phyloP scores from a whole-genome alignment of 768 basidiomycete species.

The Neoboletus magnificus region DNA sequence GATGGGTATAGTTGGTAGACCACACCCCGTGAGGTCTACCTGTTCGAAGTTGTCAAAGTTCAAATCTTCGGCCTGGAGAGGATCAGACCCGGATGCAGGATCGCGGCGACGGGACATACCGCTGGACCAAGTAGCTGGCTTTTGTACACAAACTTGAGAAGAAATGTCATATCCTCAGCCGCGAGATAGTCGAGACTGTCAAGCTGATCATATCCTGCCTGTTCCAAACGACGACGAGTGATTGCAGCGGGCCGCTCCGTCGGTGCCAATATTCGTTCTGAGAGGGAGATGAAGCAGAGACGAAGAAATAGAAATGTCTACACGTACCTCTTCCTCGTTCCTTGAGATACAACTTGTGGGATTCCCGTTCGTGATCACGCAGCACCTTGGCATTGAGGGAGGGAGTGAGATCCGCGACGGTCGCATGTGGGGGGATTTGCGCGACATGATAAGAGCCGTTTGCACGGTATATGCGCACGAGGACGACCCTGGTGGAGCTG shows the following conservation, averaged over 20 bases:
- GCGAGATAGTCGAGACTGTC: constrained; percentile 79
- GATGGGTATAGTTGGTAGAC: constrained; percentile 86
- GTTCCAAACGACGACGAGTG: constrained; percentile 76
- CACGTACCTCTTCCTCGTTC: constrained; percentile 70
- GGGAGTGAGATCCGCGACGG: constrained; percentile 63
- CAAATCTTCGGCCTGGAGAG: constrained; percentile 66
- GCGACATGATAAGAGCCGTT: constrained; percentile 73
- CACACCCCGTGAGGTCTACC: constrained; percentile 77
- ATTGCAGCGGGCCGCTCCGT: constrained; percentile 85
- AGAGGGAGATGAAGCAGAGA: not conserved
- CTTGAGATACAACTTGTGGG: constrained; percentile 69
- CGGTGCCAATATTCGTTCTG: constrained; percentile 80
- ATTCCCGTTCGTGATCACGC: constrained; percentile 48
- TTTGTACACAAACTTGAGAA: constrained; percentile 90
- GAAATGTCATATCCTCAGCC: constrained; percentile 74
- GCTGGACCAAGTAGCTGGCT: constrained; percentile 62
- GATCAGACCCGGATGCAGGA: not conserved
- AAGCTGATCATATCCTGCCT: constrained; percentile 82
- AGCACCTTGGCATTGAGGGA: constrained; percentile 59
- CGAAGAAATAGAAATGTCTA: not conserved
- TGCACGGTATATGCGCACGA: constrained; percentile 74
- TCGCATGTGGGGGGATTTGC: constrained; percentile 57
- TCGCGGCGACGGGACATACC: constrained; percentile 38
- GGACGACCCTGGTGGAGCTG: constrained; percentile 35
- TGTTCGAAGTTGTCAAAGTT: constrained; percentile 67